Base-by-base conservation (phyloP, 169 alveolate species). In the Plasmodium ovale region DNA sequence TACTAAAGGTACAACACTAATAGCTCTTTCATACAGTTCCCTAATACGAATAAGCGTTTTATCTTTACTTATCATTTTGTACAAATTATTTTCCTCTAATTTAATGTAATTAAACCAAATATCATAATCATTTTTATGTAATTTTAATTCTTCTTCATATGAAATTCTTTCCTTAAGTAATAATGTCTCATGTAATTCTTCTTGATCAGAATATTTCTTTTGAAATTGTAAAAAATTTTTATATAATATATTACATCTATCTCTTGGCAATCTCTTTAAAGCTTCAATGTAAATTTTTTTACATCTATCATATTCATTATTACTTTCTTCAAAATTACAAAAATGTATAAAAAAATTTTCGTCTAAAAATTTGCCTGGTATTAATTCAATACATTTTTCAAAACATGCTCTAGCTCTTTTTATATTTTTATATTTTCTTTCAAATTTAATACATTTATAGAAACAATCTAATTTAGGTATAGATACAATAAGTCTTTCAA, bases 91-190 rank as follows among this genome's bases (percentile, higher is more conserved):
- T 88, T 97, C 99, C 93, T 98, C 99, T 88, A 98, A 95, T 72
- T 97, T 96, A 7, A 97, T 92, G 90, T 97, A 97, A 93, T 97
- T 99, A 93, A 98, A 97, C 99, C 99, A 98, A 58, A 95, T 89
- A 89, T 98, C 99, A 94, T 98, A 98, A 93, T 97, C 97, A 87
- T 79, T 92, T 35, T 95, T 95, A 72, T 95, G 91, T 65, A 95
- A 87, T 29, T 95, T 94, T 47, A 97, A 68, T 42, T 94, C 85
- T 65, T 93, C 95, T 49, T 95, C 97, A 87, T 95, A 96, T 16
- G 91, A 93, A 79, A 94, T 94, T 16, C 97, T 92, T 87, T 96
- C 94, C 82, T 95, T 94, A 33, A 92, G 87, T 54, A 94, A 71
- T 23, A 96, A 92, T 3, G 96, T 95, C 64, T 94, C 94, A 88